Conservation (phyloP, 345 rosid genomes). For the Lepidium didymum region DNA sequence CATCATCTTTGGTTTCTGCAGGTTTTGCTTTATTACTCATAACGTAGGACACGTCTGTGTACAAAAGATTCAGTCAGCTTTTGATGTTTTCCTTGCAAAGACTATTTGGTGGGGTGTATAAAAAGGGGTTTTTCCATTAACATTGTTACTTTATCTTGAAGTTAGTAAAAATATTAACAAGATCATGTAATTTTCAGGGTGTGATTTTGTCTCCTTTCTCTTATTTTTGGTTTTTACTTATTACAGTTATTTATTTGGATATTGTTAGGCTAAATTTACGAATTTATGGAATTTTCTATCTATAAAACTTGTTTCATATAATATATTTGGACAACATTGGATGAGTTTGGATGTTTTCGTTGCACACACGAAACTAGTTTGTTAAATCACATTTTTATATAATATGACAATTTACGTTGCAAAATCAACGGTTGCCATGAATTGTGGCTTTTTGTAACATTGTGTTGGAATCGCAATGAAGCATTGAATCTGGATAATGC, state of each 20-base stretch:
- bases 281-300: neutral
- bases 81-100: conserved; percentile 18
- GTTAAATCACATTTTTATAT: no score
- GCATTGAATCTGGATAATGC: neutral
- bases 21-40: conserved; percentile 20
- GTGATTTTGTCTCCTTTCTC: conserved; percentile 7
- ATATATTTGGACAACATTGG: neutral
- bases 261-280: neutral
- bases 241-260: neutral
- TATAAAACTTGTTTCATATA: neutral
- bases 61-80: conserved; percentile 18
- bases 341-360: no score
- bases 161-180: conserved; percentile 4
- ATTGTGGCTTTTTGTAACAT: no score
- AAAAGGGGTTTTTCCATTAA: conserved; percentile 10
- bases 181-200: neutral
- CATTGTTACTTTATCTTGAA: neutral
- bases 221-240: conserved; percentile 3
- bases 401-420: no score
- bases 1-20: conserved; percentile 12
- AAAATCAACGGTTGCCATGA: no score
- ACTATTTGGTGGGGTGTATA: conserved; percentile 26
- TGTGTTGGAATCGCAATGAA: neutral
- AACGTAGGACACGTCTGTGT: conserved; percentile 24
- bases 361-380: no score